Evolutionary conservation across 192 early-diverging fungal species (phyloP).

Genomic region (Coemansia sp.): DNA sequence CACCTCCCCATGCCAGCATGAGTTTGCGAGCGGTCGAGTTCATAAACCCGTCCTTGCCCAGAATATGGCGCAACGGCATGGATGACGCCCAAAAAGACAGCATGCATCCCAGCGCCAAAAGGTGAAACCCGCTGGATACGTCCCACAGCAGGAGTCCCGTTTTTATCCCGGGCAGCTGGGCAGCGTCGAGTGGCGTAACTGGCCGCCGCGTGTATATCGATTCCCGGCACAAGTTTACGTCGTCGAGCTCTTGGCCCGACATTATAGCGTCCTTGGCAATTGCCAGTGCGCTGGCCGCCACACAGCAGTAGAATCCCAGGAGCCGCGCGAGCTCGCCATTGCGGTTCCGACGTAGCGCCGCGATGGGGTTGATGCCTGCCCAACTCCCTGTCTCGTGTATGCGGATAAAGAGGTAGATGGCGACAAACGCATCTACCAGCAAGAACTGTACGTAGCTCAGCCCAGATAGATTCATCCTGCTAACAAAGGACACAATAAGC

Average conservation of each 20-base stretch:
- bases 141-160: slow-evolving; percentile 46
- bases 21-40: slow-evolving; percentile 4
- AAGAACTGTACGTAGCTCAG: slow-evolving; percentile 55
- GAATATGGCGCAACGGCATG: slow-evolving; percentile 20
- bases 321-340: slow-evolving; percentile 21
- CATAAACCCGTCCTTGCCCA: slow-evolving; percentile 28
- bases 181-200: slow-evolving; percentile 31
- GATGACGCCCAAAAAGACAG: slow-evolving; percentile 30
- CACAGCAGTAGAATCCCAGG: slow-evolving; percentile 36
- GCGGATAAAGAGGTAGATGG: slow-evolving; percentile 37
- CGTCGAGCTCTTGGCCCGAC: slow-evolving; percentile 47
- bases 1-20: slow-evolving; percentile 25
- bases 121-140: slow-evolving; percentile 31
- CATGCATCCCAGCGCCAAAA: slow-evolving; percentile 37
- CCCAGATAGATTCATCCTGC: slow-evolving; percentile 47
- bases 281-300: slow-evolving; percentile 30
- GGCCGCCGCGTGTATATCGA: slow-evolving; percentile 29
- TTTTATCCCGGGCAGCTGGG: slow-evolving; percentile 32
- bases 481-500: not conserved
- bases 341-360: slow-evolving; percentile 35
- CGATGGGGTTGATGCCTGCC: slow-evolving; percentile 35
- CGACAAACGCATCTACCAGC: slow-evolving; percentile 48
- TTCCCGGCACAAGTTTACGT: slow-evolving; percentile 36
- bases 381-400: slow-evolving; percentile 32
- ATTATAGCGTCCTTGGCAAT: slow-evolving; percentile 49